Evolutionary conservation across 2,329 filamentous ascomycete genomes (phyloP).

Genomic region (Scedosporium boydii): DNA sequence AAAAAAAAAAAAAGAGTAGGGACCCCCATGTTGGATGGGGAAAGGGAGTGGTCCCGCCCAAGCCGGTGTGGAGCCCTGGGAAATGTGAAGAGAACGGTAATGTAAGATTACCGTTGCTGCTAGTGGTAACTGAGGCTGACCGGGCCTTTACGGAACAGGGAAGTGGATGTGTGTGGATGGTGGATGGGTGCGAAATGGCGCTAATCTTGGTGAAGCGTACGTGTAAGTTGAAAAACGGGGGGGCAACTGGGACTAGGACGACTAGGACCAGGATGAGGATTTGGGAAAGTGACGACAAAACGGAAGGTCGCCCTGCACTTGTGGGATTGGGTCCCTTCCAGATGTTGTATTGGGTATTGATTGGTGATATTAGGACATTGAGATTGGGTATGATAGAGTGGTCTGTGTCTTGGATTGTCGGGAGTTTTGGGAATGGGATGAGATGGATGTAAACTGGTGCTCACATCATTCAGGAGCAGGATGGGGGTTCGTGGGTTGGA

Average conservation of each 20-base stretch:
- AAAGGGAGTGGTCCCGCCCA: not conserved
- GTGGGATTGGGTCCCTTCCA: not conserved
- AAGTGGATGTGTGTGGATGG: not conserved
- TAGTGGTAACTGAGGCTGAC: not conserved
- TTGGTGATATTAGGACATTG: not conserved
- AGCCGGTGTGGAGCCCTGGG: not conserved
- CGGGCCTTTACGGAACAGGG: conserved; percentile 3
- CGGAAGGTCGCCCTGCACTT: not conserved
- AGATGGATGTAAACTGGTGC: no score
- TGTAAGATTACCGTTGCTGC: conserved; percentile 3
- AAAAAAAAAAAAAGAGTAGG: not conserved
- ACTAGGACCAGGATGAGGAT: no score
- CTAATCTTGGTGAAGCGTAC: not conserved
- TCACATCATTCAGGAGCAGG: no score
- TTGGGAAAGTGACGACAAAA: not conserved
- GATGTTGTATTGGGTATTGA: not conserved
- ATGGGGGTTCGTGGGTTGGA: no score
- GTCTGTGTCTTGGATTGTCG: not conserved
- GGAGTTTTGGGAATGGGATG: no score
- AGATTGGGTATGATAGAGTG: not conserved
- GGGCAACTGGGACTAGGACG: not conserved
- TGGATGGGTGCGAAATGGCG: not conserved
- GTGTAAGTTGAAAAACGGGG: not conserved
- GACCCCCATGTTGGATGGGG: not conserved
- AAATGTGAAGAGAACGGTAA: not conserved